Percentiles rank a stretch among this genome's conserved stretches.
These are phyloP conservation scores for Punica granatum DNA, from an alignment of 345 rosid species.

Conservation along the genomic window DNA sequence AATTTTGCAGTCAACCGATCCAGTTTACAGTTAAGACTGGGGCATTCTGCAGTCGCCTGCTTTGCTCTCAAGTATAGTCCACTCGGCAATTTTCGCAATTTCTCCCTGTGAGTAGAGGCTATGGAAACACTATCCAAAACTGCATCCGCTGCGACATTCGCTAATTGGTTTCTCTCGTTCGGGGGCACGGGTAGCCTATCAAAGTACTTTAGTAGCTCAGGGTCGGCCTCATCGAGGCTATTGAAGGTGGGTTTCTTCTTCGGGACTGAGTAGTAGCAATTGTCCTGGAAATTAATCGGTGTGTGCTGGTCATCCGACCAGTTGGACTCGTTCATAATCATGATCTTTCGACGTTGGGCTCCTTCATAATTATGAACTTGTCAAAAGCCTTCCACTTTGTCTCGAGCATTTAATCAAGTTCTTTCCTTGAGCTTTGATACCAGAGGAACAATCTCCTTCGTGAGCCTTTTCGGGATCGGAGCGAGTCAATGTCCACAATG, in stretches of 20 bases:
- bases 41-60: too few species aligned
- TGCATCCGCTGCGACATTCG: conserved; percentile 89
- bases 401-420: conserved; percentile 88
- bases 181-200: conserved; percentile 64
- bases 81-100: too few species aligned
- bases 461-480: conserved; percentile 80
- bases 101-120: conserved; percentile 80
- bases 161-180: conserved; percentile 63
- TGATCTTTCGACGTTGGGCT: too few species aligned
- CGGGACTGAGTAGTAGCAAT: conserved; percentile 90
- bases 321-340: conserved; percentile 57
- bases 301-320: conserved; percentile 88
- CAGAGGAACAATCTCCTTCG: conserved; percentile 50
- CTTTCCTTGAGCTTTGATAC: conserved; percentile 68
- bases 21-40: too few species aligned
- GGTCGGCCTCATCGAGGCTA: conserved; percentile 86
- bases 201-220: conserved; percentile 64
- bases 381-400: conserved; percentile 67
- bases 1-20: too few species aligned
- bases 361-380: too few species aligned
- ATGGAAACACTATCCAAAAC: conserved; percentile 90
- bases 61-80: too few species aligned
- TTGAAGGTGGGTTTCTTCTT: conserved; percentile 72
- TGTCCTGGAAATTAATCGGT: conserved; percentile 63
- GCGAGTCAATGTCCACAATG: conserved; percentile 59